phyloP scores from a whole-genome alignment of 441 rosid species.

The Erodium moschatum region DNA sequence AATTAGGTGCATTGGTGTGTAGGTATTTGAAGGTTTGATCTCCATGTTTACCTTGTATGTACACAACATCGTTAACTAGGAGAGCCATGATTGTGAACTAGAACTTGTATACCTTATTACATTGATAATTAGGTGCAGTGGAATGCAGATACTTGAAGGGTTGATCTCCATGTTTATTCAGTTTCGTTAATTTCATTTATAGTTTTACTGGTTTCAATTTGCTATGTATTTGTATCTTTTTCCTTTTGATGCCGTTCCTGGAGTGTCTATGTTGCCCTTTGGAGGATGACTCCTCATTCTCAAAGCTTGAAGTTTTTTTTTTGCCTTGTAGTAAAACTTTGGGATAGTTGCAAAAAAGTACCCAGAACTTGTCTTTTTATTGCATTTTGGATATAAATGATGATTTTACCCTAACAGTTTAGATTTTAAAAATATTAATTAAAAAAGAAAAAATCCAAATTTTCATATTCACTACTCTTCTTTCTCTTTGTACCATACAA shows the following conservation, averaged over 20 bases:
- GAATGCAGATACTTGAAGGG: not conserved
- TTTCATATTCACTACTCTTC: no score
- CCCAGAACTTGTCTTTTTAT: no score
- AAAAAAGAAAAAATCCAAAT: no score
- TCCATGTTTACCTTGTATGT: no score
- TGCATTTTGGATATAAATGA: no score
- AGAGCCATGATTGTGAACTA: no score
- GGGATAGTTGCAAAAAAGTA: no score
- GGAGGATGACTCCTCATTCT: not conserved
- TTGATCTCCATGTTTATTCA: not conserved
- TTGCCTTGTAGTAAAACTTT: no score
- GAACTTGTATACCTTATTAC: not conserved
- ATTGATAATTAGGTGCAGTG: not conserved
- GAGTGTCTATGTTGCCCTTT: not conserved
- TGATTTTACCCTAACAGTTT: no score
- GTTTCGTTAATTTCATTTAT: not conserved
- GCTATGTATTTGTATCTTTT: not conserved
- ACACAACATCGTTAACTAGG: no score
- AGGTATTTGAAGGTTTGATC: not conserved
- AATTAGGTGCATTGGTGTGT: not conserved
- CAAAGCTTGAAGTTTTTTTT: not conserved
- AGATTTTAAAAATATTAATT: no score
- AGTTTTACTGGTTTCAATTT: not conserved
- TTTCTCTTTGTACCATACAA: no score
- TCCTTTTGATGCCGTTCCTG: not conserved